Conservation (phyloP, 371 early-diverging fungal species). For the Mortierella sp. region DNA sequence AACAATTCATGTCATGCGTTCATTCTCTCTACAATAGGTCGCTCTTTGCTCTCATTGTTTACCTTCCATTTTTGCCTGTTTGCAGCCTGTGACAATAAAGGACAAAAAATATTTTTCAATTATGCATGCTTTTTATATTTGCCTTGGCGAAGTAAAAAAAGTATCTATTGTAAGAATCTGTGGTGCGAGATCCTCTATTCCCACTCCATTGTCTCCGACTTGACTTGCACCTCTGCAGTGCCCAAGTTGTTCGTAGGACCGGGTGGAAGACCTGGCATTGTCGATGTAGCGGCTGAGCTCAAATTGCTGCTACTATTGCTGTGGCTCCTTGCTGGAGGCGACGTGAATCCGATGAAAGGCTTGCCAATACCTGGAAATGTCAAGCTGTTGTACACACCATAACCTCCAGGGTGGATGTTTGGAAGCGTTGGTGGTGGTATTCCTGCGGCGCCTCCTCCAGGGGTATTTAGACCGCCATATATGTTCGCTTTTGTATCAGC, state of each 20-base stretch:
- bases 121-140: no score
- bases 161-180: no score
- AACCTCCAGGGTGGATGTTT: conserved; percentile 46
- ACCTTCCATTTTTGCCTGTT: no score
- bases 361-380: conserved; percentile 45
- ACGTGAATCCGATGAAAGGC: conserved; percentile 27
- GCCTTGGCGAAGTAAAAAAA: no score
- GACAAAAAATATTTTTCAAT: no score
- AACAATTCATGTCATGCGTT: no score
- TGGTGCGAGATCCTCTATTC: conserved; percentile 1
- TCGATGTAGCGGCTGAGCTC: not conserved
- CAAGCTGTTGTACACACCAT: conserved; percentile 34
- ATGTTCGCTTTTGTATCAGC: conserved; percentile 44
- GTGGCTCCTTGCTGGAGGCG: conserved; percentile 6
- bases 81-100: no score
- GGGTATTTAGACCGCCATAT: conserved; percentile 17
- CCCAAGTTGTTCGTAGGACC: not conserved
- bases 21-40: no score
- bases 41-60: no score
- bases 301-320: no score
- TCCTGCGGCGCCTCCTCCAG: conserved; percentile 29
- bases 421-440: conserved; percentile 17
- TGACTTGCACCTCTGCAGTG: conserved; percentile 28
- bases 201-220: conserved; percentile 51
- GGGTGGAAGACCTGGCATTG: not conserved